Conservation (phyloP, 2,329 filamentous ascomycete genomes). For the Aureobasidium sp. region DNA sequence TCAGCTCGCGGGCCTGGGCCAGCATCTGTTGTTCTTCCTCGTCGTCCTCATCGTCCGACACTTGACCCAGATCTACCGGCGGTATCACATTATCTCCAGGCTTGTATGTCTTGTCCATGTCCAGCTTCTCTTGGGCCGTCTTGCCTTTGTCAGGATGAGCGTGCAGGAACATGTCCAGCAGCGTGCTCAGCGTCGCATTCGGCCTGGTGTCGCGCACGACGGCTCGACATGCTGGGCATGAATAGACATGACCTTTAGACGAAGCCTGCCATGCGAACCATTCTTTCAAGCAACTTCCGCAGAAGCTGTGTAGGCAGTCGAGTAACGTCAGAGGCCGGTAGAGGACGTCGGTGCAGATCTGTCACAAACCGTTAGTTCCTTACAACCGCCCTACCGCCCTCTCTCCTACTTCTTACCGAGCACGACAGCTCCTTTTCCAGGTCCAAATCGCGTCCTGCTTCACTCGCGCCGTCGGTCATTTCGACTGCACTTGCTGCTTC, state of each 20-base stretch:
- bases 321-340: constrained; percentile 35
- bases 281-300: constrained; percentile 88
- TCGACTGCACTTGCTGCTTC: neutral
- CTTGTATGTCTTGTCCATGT: constrained; percentile 67
- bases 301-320: constrained; percentile 61
- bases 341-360: constrained; percentile 86
- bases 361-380: constrained; percentile 1
- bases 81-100: constrained; percentile 77
- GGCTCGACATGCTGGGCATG: constrained; percentile 88
- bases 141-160: constrained; percentile 71
- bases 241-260: constrained; percentile 57
- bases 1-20: constrained; percentile 65
- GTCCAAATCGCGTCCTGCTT: constrained; percentile 46
- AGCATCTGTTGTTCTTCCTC: constrained; percentile 53
- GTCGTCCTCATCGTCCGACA: constrained; percentile 45
- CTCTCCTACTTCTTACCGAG: constrained; percentile 57
- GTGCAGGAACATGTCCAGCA: constrained; percentile 80
- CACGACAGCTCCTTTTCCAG: constrained; percentile 92
- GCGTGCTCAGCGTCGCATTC: constrained; percentile 82
- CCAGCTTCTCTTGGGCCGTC: constrained; percentile 65
- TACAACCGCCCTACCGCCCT: neutral
- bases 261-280: constrained; percentile 83
- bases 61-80: constrained; percentile 47
- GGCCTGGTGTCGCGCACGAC: constrained; percentile 78
- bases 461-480: constrained; percentile 9